phyloP scores from a whole-genome alignment of 1,284 basidiomycete genomes.

The Volvariella surrecta region DNA sequence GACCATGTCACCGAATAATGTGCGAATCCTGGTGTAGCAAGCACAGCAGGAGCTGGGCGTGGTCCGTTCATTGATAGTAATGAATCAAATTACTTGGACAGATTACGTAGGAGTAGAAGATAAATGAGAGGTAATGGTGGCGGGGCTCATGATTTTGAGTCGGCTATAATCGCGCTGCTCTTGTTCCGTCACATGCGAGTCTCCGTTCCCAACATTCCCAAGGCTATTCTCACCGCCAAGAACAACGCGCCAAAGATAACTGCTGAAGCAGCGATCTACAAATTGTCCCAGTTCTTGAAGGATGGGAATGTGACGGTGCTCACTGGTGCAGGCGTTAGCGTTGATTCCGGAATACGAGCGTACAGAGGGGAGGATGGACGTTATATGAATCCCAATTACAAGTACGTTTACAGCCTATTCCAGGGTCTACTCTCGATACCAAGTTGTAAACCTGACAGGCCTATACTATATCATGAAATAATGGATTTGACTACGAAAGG shows the following conservation, averaged over 20 bases:
- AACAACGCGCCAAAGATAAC: conserved; percentile 31
- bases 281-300: conserved; percentile 59
- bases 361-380: conserved; percentile 79
- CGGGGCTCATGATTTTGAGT: not conserved
- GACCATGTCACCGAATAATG: conserved; percentile 89
- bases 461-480: conserved; percentile 77
- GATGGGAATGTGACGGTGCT: conserved; percentile 65
- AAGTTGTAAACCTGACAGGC: conserved; percentile 24
- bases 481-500: conserved; percentile 63
- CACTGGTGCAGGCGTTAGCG: conserved; percentile 88
- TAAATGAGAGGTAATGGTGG: not conserved
- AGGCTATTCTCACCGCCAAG: conserved; percentile 35
- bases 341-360: conserved; percentile 87
- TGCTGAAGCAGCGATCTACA: conserved; percentile 48
- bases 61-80: conserved; percentile 31
- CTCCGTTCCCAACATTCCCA: conserved; percentile 74
- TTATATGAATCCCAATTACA: conserved; percentile 89
- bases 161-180: not conserved
- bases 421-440: not conserved
- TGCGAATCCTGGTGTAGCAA: conserved; percentile 78
- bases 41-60: conserved; percentile 33
- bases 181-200: conserved; percentile 55
- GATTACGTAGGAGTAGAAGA: not conserved
- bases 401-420: conserved; percentile 37
- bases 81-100: conserved; percentile 6